Base-by-base conservation (phyloP, 2,329 filamentous ascomycete species). In the Phyllosticta capitalensis region DNA sequence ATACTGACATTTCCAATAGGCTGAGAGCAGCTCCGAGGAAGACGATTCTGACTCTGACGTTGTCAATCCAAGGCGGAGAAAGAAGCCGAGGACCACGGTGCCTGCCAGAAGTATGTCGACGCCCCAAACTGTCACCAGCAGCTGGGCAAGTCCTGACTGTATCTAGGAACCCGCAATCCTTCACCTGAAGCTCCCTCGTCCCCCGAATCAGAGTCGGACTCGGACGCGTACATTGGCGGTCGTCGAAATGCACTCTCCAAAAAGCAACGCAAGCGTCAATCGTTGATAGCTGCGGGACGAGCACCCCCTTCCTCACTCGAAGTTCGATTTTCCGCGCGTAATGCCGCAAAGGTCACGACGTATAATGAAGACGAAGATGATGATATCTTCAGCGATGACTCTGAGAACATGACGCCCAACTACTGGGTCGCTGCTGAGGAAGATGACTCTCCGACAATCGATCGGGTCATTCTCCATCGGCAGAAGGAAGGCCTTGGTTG, bases 301-400 rank as follows among this genome's bases (percentile, higher is more conserved):
- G 82, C 84, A 12, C 81, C 83, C 49, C 81, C 88, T 7, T 79
- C 85, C 5, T 83, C 87, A 66, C 83, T 83, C 60, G 92, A 96
- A 75, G 89, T 96, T 69, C 88, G 92, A 64, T 96, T 95, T 83
- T 96, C 92, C 6, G 94, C 87, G 58, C 83, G 92, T 62, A 88
- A 90, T 63, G 89, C 90, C 58, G 88, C 88, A 14, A 90, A 90
- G 70, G 78, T 87, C 54, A 81, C 82, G 5, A 87, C 81, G 62
- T 87, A 88, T 69, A 86, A 87, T 63, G 84, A 87, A 67, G 84
- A 87, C 62, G 83, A 84, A 14, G 79, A 83, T 60, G 76, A 80
- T 57, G 79, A 83, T 61, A 77, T 82, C 60, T 77, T 79, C 61
- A 77, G 76, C 50, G 71, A 77, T 6, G 86, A 87, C 51, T 81